Percentiles rank a stretch among this genome's conserved stretches.
phyloP scores from a whole-genome alignment of 805 yeast species.

The Suhomyces vadensis region DNA sequence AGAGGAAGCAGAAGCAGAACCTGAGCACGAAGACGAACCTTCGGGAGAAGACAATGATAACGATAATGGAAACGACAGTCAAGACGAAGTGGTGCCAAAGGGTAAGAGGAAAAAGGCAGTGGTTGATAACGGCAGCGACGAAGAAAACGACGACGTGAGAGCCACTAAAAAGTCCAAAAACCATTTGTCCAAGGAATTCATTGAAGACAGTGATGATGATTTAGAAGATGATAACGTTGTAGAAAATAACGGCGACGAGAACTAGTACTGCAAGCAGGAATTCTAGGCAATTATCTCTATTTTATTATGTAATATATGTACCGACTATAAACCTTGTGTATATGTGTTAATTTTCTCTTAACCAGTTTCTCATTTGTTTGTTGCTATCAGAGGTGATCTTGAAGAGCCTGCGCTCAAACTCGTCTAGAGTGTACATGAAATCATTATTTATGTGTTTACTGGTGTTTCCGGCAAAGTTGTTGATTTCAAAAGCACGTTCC shows the following conservation, averaged over 20 bases:
- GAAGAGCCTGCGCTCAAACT: slow-evolving; percentile 66
- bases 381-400: slow-evolving; percentile 52
- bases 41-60: slow-evolving; percentile 26
- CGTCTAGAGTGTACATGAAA: slow-evolving; percentile 70
- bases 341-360: slow-evolving; percentile 24
- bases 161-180: slow-evolving; percentile 34
- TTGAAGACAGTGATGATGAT: slow-evolving; percentile 52
- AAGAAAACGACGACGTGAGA: slow-evolving; percentile 37
- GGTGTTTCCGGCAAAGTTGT: slow-evolving; percentile 63
- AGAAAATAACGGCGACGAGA: slow-evolving; percentile 33
- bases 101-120: slow-evolving; percentile 28
- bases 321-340: too few species aligned
- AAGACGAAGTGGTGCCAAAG: slow-evolving; percentile 12
- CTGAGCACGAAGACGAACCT: not conserved
- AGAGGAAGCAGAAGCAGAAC: slow-evolving; percentile 12
- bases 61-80: slow-evolving; percentile 5
- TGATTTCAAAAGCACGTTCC: slow-evolving; percentile 67
- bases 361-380: slow-evolving; percentile 40
- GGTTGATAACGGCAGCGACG: slow-evolving; percentile 29
- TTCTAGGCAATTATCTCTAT: not conserved
- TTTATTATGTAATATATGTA: slow-evolving; percentile 3
- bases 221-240: slow-evolving; percentile 29
- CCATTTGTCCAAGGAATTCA: slow-evolving; percentile 30
- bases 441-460: slow-evolving; percentile 48
- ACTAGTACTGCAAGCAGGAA: slow-evolving; percentile 2